phyloP scores from a whole-genome alignment of 805 yeast genomes.

The Grigorovia humatica region DNA sequence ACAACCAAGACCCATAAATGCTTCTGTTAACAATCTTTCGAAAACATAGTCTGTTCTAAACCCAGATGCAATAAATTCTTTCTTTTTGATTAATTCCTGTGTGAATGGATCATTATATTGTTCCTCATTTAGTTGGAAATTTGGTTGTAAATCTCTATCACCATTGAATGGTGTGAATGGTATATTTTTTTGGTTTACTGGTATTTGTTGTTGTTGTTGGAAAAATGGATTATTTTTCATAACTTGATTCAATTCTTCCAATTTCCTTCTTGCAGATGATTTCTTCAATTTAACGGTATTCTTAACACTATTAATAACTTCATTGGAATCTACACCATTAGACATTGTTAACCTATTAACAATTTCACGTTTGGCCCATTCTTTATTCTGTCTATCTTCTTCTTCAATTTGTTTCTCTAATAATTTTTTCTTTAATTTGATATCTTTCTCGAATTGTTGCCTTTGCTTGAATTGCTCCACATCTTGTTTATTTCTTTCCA shows the following conservation, averaged over 20 bases:
- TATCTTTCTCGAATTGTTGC: slow-evolving; percentile 63
- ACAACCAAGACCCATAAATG: slow-evolving; percentile 84
- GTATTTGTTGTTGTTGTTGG: slow-evolving; percentile 10
- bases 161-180: slow-evolving; percentile 96
- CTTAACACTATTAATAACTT: slow-evolving; percentile 43
- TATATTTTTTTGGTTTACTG: slow-evolving; percentile 5
- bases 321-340: slow-evolving; percentile 32
- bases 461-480: slow-evolving; percentile 49
- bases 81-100: slow-evolving; percentile 41
- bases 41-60: slow-evolving; percentile 63
- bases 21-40: slow-evolving; percentile 71
- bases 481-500: slow-evolving; percentile 62
- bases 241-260: slow-evolving; percentile 32
- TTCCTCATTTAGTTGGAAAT: slow-evolving; percentile 36
- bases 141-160: slow-evolving; percentile 52
- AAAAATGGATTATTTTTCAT: slow-evolving; percentile 29
- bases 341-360: slow-evolving; percentile 37
- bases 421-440: slow-evolving; percentile 37
- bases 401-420: slow-evolving; percentile 59
- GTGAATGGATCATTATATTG: slow-evolving; percentile 56
- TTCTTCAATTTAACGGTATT: slow-evolving; percentile 46
- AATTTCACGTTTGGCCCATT: slow-evolving; percentile 45
- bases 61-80: slow-evolving; percentile 76
- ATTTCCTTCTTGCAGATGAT: slow-evolving; percentile 50
- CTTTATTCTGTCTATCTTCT: slow-evolving; percentile 45